Evolutionary conservation across 768 basidiomycete genomes (phyloP).

Genomic region (Psilocybe sp.): DNA sequence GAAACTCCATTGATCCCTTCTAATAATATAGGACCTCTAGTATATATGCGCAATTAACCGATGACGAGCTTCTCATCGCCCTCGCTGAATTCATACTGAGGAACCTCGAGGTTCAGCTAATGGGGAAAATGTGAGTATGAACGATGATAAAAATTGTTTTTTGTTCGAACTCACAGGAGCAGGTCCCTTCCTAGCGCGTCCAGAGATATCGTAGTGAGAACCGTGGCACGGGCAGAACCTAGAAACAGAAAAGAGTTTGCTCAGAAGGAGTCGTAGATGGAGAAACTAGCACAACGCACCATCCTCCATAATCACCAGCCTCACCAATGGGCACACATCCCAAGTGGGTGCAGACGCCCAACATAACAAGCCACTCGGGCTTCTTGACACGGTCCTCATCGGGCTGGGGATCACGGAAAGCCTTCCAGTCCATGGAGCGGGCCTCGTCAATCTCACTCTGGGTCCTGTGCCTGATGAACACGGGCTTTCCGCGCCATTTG

Average conservation of each 20-base stretch:
- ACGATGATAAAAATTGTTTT: constrained; percentile 2
- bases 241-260: neutral
- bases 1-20: constrained; percentile 22
- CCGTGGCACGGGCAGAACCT: constrained; percentile 99
- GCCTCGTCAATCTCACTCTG: constrained; percentile 91
- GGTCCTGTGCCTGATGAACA: constrained; percentile 98
- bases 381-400: constrained; percentile 89
- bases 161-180: constrained; percentile 73
- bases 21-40: constrained; percentile 13
- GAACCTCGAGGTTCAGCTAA: constrained; percentile 92
- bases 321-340: constrained; percentile 99
- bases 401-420: constrained; percentile 85
- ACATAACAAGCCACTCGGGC: constrained; percentile 95
- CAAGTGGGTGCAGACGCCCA: constrained; percentile 94
- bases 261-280: no score
- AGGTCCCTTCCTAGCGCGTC: constrained; percentile 93
- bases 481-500: constrained; percentile 99
- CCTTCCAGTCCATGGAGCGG: constrained; percentile 77
- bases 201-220: constrained; percentile 97
- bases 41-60: constrained; percentile 50
- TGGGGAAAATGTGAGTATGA: constrained; percentile 9
- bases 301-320: constrained; percentile 95
- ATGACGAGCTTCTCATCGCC: constrained; percentile 83
- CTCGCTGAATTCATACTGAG: constrained; percentile 84
- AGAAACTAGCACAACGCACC: constrained; percentile 52